Percentiles rank a stretch among this genome's conserved stretches.
Evolutionary conservation across 805 yeast species (phyloP).

Genomic region (Lipomyces anomalus): DNA sequence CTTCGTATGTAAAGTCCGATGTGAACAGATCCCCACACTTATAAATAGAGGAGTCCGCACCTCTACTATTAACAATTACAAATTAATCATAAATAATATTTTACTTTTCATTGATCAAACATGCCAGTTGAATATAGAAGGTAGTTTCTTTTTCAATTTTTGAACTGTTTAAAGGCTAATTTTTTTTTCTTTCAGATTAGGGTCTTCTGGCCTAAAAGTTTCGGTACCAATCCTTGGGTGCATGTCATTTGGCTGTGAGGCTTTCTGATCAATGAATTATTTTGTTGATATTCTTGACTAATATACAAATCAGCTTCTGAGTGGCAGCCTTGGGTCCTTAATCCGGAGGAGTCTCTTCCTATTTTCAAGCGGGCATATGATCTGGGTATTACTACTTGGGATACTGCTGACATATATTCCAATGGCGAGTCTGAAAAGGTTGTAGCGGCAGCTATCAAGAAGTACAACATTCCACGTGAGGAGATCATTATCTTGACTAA

Average conservation of each 20-base stretch:
- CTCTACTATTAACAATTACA: no score
- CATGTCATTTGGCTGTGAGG: slow-evolving; percentile 24
- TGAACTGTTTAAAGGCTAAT: no score
- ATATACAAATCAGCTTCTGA: slow-evolving; percentile 2
- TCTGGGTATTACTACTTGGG: slow-evolving; percentile 40
- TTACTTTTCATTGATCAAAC: no score
- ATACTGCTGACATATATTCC: slow-evolving; percentile 43
- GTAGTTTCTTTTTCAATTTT: no score
- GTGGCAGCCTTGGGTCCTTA: slow-evolving; percentile 44
- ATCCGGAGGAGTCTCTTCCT: slow-evolving; percentile 41
- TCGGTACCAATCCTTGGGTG: slow-evolving; percentile 21
- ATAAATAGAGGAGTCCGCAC: no score
- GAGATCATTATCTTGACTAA: slow-evolving; percentile 54
- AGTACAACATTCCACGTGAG: slow-evolving; percentile 48
- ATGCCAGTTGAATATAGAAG: background rate
- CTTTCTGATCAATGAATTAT: slow-evolving; percentile 1
- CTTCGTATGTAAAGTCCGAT: no score
- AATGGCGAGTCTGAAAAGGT: slow-evolving; percentile 40
- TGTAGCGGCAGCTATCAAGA: slow-evolving; percentile 49
- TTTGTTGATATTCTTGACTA: background rate
- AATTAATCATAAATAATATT: no score
- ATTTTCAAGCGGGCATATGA: slow-evolving; percentile 45
- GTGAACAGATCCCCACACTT: no score
- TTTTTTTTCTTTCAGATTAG: no score
- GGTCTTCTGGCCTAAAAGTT: slow-evolving; percentile 17